Percentiles rank a stretch among this genome's conserved stretches.
Evolutionary conservation across 768 basidiomycete species (phyloP).

Genomic region (Ramaria sp.): DNA sequence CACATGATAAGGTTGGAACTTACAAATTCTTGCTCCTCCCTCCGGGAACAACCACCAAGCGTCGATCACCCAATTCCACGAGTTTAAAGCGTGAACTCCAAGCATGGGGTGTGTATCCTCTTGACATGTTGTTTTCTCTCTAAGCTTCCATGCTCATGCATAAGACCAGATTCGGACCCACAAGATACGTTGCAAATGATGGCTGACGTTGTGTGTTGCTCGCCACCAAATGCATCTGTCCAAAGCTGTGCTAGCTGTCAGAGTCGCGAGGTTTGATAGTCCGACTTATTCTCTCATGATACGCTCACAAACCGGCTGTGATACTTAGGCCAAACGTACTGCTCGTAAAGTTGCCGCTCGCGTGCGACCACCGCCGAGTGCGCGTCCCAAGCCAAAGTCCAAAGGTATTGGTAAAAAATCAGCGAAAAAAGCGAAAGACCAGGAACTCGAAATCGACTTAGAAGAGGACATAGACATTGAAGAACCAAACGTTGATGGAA

Average conservation of each 20-base stretch:
- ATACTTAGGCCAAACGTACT: constrained; percentile 67
- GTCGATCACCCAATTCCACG: constrained; percentile 32
- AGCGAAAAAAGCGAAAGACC: constrained; percentile 40
- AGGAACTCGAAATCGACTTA: constrained; percentile 15
- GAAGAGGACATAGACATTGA: constrained; percentile 8
- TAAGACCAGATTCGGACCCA: constrained; percentile 43
- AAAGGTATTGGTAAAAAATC: constrained; percentile 34
- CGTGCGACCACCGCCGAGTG: constrained; percentile 43
- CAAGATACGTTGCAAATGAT: constrained; percentile 64
- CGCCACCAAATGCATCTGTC: constrained; percentile 66
- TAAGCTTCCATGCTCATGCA: background rate
- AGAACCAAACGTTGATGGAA: constrained; percentile 31
- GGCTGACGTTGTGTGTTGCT: constrained; percentile 70
- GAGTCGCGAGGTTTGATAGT: constrained; percentile 58
- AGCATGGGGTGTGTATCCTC: constrained; percentile 32
- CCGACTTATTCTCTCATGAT: background rate
- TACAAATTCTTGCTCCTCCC: constrained; percentile 86
- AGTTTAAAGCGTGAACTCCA: constrained; percentile 71
- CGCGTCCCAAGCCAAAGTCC: constrained; percentile 65
- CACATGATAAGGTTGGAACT: constrained; percentile 74
- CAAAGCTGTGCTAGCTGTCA: constrained; percentile 83
- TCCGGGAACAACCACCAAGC: constrained; percentile 74
- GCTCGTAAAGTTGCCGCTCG: constrained; percentile 83
- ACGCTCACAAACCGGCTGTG: background rate
- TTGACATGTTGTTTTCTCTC: constrained; percentile 14